Percentiles rank a stretch among this genome's conserved stretches.
Evolutionary conservation across 768 basidiomycete species (phyloP).

Genomic region (Agaricus bisporus): DNA sequence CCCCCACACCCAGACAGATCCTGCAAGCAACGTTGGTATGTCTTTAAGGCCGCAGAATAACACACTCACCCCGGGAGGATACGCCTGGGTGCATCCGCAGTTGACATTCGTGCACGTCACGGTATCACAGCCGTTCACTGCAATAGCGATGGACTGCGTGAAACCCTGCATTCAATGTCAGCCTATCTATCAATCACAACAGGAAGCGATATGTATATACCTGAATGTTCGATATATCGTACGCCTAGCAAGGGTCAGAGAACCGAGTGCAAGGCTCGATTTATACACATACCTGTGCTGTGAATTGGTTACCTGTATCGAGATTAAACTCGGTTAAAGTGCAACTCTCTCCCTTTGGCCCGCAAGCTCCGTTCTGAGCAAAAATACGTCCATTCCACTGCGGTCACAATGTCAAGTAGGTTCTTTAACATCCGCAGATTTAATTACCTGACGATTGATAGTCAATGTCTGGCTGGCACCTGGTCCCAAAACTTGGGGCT

Average conservation of each 20-base stretch:
- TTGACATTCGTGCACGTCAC: constrained; percentile 32
- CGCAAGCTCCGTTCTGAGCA: constrained; percentile 30
- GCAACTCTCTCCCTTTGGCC: constrained; percentile 31
- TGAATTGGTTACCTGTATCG: constrained; percentile 24
- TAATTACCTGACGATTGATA: constrained; percentile 22
- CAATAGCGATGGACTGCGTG: constrained; percentile 30
- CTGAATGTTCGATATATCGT: constrained; percentile 39
- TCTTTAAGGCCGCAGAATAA: neutral
- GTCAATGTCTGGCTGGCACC: constrained; percentile 23
- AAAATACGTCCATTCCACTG: constrained; percentile 39
- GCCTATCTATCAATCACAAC: no score
- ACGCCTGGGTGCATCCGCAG: constrained; percentile 28
- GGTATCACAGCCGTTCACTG: constrained; percentile 30
- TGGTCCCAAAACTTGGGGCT: constrained; percentile 22
- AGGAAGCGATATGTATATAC: neutral
- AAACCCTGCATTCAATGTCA: constrained; percentile 20
- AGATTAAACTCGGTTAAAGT: constrained; percentile 34
- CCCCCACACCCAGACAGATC: constrained; percentile 31
- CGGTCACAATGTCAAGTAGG: neutral
- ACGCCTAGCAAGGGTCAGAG: constrained; percentile 19
- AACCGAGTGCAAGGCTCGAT: neutral
- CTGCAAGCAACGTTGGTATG: constrained; percentile 12
- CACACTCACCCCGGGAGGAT: constrained; percentile 25
- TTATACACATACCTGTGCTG: constrained; percentile 17
- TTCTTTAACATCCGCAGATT: neutral